phyloP scores from a whole-genome alignment of 2,329 filamentous ascomycete genomes.

The Trichoderma gracile region DNA sequence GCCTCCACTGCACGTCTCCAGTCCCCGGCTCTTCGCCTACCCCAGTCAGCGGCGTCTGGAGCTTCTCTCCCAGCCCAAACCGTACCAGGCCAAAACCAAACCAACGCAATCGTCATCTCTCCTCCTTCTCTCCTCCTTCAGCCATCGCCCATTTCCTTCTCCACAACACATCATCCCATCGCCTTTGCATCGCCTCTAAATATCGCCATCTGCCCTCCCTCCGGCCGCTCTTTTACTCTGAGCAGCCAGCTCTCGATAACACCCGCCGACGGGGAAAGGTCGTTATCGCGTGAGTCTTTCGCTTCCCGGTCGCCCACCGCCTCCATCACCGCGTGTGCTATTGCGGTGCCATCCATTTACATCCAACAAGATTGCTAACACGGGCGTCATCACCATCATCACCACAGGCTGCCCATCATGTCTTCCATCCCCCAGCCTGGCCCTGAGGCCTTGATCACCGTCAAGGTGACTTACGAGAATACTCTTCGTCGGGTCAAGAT shows the following conservation, averaged over 20 bases:
- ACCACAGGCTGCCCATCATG: constrained; percentile 22
- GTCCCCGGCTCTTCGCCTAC: constrained; percentile 5
- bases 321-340: neutral
- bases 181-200: neutral
- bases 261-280: neutral
- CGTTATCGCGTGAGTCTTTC: constrained; percentile 23
- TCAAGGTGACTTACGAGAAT: constrained; percentile 82
- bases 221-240: neutral
- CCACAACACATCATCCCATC: constrained; percentile 9
- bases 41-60: constrained; percentile 23
- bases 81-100: too few species aligned
- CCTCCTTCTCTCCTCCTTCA: constrained; percentile 27
- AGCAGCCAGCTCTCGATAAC: constrained; percentile 16
- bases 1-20: neutral
- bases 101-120: constrained; percentile 28
- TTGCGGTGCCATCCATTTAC: neutral
- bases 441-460: constrained; percentile 59
- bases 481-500: constrained; percentile 83
- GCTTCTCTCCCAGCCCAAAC: constrained; percentile 11
- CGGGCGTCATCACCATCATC: neutral
- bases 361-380: neutral
- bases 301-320: constrained; percentile 17
- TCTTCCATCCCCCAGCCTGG: constrained; percentile 22
- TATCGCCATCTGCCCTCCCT: constrained; percentile 19
- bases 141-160: constrained; percentile 8